Conservation (phyloP, 805 yeast genomes). For the Lipomyces sp. region DNA sequence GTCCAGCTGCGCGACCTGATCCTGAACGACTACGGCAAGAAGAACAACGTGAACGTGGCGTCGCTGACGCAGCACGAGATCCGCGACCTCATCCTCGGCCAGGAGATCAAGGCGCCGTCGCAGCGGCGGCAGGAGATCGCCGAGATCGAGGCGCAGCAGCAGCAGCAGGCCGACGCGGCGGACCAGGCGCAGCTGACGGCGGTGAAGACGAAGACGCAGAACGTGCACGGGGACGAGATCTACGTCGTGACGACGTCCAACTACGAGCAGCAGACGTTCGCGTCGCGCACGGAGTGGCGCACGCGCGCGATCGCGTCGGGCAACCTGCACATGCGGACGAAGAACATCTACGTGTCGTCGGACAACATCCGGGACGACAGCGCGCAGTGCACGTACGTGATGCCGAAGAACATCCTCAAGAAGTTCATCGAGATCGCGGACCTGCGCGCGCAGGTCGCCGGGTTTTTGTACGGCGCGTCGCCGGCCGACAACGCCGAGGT, state of each 20-base stretch:
- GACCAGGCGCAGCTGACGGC: slow-evolving; percentile 58
- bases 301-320: slow-evolving; percentile 76
- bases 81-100: slow-evolving; percentile 90
- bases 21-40: slow-evolving; percentile 76
- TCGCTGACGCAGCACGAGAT: slow-evolving; percentile 90
- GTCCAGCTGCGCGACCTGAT: slow-evolving; percentile 83
- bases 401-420: slow-evolving; percentile 77
- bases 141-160: slow-evolving; percentile 52
- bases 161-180: slow-evolving; percentile 44
- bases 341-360: slow-evolving; percentile 67
- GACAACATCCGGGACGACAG: slow-evolving; percentile 55
- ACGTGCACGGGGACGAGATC: slow-evolving; percentile 95
- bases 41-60: slow-evolving; percentile 79
- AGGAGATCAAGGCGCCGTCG: slow-evolving; percentile 87
- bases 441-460: slow-evolving; percentile 77
- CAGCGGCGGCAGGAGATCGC: slow-evolving; percentile 79
- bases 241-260: slow-evolving; percentile 87
- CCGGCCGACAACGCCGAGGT: slow-evolving; percentile 68
- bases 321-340: slow-evolving; percentile 67
- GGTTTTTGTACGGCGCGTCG: slow-evolving; percentile 71
- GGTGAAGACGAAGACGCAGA: slow-evolving; percentile 74
- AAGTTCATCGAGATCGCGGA: slow-evolving; percentile 80
- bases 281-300: slow-evolving; percentile 90
- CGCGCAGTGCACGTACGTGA: slow-evolving; percentile 60
- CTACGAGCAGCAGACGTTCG: slow-evolving; percentile 79